Percentiles rank a stretch among this genome's conserved stretches.
phyloP scores from a whole-genome alignment of 768 basidiomycete genomes.

The Pleurotus djamor region DNA sequence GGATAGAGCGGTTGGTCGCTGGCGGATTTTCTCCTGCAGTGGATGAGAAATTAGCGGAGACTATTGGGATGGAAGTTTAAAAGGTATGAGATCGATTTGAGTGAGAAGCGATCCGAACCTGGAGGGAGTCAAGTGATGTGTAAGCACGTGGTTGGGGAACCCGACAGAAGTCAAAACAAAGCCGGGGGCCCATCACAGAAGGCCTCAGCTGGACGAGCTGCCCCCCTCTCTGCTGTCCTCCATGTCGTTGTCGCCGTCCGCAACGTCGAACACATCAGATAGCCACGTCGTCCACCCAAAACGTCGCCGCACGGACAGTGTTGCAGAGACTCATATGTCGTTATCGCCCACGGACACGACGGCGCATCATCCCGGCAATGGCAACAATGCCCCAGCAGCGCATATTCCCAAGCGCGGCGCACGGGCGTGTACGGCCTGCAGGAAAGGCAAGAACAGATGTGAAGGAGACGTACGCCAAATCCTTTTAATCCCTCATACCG shows the following conservation, averaged over 20 bases:
- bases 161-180: constrained; percentile 5
- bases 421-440: constrained; percentile 83
- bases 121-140: constrained; percentile 13
- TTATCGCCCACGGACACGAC: constrained; percentile 33
- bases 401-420: constrained; percentile 91
- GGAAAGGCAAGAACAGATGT: constrained; percentile 91
- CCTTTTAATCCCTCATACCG: constrained; percentile 27
- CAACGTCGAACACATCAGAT: constrained; percentile 59
- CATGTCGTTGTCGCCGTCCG: constrained; percentile 70
- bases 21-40: not conserved
- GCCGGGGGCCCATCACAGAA: too few species aligned
- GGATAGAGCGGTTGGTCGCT: constrained; percentile 2
- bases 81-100: not conserved
- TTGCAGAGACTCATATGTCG: constrained; percentile 25
- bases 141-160: constrained; percentile 9
- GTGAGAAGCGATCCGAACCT: not conserved
- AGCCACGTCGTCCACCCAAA: constrained; percentile 37
- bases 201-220: constrained; percentile 10
- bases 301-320: constrained; percentile 49
- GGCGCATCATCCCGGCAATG: constrained; percentile 13
- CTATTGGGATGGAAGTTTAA: not conserved
- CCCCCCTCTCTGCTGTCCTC: constrained; percentile 20
- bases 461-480: constrained; percentile 76
- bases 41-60: not conserved
- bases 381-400: constrained; percentile 23